Conservation (phyloP, 345 rosid genomes). For the Brassica cretica region DNA sequence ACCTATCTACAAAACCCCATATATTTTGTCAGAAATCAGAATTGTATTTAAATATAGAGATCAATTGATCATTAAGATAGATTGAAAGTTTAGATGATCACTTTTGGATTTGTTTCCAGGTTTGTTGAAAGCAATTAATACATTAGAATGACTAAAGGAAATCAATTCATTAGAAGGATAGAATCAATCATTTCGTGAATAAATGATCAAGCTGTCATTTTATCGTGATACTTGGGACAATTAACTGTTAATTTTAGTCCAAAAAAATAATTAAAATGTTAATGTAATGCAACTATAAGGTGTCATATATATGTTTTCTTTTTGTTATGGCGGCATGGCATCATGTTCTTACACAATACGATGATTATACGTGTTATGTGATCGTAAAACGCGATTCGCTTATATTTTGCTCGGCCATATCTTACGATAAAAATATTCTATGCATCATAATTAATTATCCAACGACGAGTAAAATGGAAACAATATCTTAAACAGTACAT, state of each 20-base stretch:
- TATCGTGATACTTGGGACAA: background rate
- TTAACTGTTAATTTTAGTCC: background rate
- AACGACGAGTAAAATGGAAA: conserved; percentile 20
- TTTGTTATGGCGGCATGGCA: background rate
- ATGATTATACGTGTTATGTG: background rate
- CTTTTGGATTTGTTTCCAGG: no score
- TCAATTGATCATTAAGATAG: background rate
- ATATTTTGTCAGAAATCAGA: background rate
- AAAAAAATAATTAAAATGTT: background rate
- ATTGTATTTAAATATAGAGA: background rate
- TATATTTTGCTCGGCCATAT: background rate
- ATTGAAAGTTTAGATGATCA: no score
- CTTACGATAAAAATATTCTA: background rate
- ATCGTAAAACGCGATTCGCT: background rate
- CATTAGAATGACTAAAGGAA: background rate
- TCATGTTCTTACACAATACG: background rate
- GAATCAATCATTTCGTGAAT: background rate
- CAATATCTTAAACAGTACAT: background rate
- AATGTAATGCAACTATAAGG: background rate
- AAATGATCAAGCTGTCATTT: conserved; percentile 1
- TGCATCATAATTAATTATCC: background rate
- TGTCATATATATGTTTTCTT: background rate
- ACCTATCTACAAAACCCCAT: background rate
- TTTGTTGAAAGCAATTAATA: no score
- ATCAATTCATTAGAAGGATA: background rate